phyloP scores from a whole-genome alignment of 2,329 filamentous ascomycete genomes.

The Ophiostoma fasciatum region DNA sequence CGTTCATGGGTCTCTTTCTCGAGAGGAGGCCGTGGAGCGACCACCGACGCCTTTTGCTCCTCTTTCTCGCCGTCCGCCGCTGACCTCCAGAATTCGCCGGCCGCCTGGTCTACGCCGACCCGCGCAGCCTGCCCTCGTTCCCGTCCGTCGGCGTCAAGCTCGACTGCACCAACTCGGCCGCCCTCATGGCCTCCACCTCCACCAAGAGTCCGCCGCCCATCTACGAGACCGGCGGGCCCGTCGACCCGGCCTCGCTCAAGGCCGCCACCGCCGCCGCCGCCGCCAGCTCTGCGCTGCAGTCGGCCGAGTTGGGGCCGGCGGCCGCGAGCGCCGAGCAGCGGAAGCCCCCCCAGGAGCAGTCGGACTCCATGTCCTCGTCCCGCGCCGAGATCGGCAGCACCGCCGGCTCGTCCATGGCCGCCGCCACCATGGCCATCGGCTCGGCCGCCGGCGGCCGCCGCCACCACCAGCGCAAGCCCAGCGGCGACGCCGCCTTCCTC shows the following conservation, averaged over 20 bases:
- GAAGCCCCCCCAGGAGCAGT: too few relatives aligned
- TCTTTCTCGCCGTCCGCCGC: too few relatives aligned
- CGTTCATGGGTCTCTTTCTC: too few relatives aligned
- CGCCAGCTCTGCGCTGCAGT: conserved; percentile 7
- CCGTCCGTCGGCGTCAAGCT: conserved; percentile 48
- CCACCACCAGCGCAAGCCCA: conserved; percentile 26
- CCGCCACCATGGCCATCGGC: conserved; percentile 40
- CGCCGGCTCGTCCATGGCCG: conserved; percentile 55
- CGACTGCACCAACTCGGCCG: conserved; percentile 15
- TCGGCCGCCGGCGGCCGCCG: conserved; percentile 19
- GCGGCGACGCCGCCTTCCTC: neutral
- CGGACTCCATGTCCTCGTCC: conserved; percentile 41
- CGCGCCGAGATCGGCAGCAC: conserved; percentile 43
- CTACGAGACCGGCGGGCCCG: neutral
- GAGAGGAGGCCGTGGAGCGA: too few relatives aligned
- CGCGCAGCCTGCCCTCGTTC: conserved; percentile 59
- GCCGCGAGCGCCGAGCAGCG: neutral
- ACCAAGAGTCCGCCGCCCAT: conserved; percentile 6
- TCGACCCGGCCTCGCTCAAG: conserved; percentile 7
- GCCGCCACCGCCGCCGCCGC: conserved; percentile 9
- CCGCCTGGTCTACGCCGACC: conserved; percentile 54
- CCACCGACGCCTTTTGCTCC: too few relatives aligned
- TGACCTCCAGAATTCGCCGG: conserved; percentile 13
- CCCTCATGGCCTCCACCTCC: neutral
- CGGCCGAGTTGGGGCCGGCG: too few relatives aligned